phyloP scores from a whole-genome alignment of 495 filamentous ascomycete genomes.

The Talaromyces proteolyticus region DNA sequence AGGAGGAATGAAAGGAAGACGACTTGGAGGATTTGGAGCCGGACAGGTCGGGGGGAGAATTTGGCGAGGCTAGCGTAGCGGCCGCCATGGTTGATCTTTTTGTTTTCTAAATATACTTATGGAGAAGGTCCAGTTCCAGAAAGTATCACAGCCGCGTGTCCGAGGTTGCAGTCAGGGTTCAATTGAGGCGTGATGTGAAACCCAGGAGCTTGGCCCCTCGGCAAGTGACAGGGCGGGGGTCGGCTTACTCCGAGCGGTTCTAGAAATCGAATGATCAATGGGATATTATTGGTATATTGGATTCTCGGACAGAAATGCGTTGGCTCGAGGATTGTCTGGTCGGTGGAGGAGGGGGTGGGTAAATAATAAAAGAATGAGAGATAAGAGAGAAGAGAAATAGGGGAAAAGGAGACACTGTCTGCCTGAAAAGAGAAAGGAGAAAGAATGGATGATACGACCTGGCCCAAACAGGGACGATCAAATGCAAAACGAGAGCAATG shows the following conservation, averaged over 20 bases:
- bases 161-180: no score
- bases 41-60: slow-evolving; percentile 78
- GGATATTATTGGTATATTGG: no score
- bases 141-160: no score
- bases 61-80: slow-evolving; percentile 46
- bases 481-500: not conserved
- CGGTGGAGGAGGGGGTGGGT: not conserved
- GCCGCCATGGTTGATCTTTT: not conserved
- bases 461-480: not conserved
- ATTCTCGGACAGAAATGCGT: not conserved
- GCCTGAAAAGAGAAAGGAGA: slow-evolving; percentile 10
- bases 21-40: slow-evolving; percentile 86
- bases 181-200: no score
- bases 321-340: not conserved
- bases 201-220: not conserved
- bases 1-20: slow-evolving; percentile 79
- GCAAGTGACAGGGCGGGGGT: not conserved
- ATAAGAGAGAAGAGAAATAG: not conserved
- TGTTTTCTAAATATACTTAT: not conserved
- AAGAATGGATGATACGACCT: not conserved
- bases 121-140: no score
- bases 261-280: no score
- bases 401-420: slow-evolving; percentile 6
- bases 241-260: no score
- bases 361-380: not conserved